Percentiles rank a stretch among this genome's conserved stretches.
These are phyloP conservation scores for Dianthus caryophyllus DNA, from an alignment of 148 eudicot genomes.

Conservation along the genomic window DNA sequence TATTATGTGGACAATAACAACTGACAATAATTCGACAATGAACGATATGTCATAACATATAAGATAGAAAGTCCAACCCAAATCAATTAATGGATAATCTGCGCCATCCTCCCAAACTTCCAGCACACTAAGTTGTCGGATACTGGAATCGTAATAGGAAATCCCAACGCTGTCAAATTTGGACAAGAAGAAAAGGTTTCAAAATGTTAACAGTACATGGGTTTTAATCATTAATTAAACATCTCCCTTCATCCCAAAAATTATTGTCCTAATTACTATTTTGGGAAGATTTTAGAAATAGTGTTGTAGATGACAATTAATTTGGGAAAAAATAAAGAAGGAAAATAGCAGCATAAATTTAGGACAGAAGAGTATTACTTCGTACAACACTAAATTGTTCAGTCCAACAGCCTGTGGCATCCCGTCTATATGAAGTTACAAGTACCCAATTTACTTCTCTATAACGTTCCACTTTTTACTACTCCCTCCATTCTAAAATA, in stretches of 20 bases:
- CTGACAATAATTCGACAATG: background rate
- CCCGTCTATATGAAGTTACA: background rate
- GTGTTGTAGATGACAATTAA: too few relatives aligned
- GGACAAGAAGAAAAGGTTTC: background rate
- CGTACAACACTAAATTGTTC: background rate
- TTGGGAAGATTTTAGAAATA: too few relatives aligned
- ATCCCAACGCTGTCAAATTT: constrained; percentile 64
- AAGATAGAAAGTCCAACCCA: constrained; percentile 45
- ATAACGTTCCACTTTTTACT: background rate
- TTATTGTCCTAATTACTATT: too few relatives aligned
- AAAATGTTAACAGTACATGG: background rate
- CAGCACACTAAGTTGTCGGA: constrained; percentile 74
- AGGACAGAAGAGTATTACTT: too few relatives aligned
- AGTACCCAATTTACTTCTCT: background rate
- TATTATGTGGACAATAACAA: background rate
- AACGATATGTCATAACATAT: background rate
- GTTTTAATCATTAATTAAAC: background rate
- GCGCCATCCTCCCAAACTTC: constrained; percentile 89
- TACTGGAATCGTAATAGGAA: constrained; percentile 74
- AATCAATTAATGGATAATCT: constrained; percentile 70
- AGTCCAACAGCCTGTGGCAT: too few relatives aligned
- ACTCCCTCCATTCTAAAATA: too few relatives aligned
- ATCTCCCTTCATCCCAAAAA: too few relatives aligned
- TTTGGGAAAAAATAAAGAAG: too few relatives aligned
- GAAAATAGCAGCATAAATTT: too few relatives aligned